A percentile compares a stretch with the other conserved stretches of the same genome.
Evolutionary conservation across 257 asterid genomes (phyloP).

Genomic region (Solanum gracilifrons): DNA sequence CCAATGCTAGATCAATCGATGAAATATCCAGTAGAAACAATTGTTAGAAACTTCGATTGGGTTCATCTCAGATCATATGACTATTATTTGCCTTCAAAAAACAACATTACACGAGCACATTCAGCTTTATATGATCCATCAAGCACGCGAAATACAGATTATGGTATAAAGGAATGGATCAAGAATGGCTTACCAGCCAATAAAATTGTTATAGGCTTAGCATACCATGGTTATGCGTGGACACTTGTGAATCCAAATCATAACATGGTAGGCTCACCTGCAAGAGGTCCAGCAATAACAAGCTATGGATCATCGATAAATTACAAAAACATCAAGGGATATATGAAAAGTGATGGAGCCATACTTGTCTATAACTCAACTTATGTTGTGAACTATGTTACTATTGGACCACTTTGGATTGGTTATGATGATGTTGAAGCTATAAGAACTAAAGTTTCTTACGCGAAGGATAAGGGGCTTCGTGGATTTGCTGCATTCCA

Average conservation of each 20-base stretch:
- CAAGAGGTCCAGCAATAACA: constrained; percentile 13
- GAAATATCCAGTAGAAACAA: constrained; percentile 14
- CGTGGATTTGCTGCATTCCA: constrained; percentile 19
- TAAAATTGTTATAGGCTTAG: constrained; percentile 26
- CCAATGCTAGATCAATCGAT: constrained; percentile 1
- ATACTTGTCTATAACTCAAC: constrained; percentile 18
- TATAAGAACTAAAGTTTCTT: constrained; percentile 21
- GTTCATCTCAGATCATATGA: constrained; percentile 13
- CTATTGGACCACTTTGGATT: constrained; percentile 14
- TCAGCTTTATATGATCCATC: constrained; percentile 26
- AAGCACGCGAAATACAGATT: constrained; percentile 22
- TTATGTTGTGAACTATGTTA: constrained; percentile 16
- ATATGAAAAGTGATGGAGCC: constrained; percentile 4
- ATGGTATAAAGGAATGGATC: constrained; percentile 27
- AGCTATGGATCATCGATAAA: constrained; percentile 14
- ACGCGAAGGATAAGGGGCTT: constrained; percentile 22
- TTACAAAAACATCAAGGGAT: constrained; percentile 9
- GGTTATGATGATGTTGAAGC: constrained; percentile 27
- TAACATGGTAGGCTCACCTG: constrained; percentile 14
- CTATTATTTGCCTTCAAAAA: constrained; percentile 11
- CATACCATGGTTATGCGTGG: constrained; percentile 41
- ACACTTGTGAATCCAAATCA: constrained; percentile 17
- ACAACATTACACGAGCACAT: constrained; percentile 11
- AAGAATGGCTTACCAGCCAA: constrained; percentile 23
- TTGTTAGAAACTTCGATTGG: constrained; percentile 18